Evolutionary conservation across 2,329 filamentous ascomycete genomes (phyloP).

Genomic region (Cadophora luteo-olivacea): DNA sequence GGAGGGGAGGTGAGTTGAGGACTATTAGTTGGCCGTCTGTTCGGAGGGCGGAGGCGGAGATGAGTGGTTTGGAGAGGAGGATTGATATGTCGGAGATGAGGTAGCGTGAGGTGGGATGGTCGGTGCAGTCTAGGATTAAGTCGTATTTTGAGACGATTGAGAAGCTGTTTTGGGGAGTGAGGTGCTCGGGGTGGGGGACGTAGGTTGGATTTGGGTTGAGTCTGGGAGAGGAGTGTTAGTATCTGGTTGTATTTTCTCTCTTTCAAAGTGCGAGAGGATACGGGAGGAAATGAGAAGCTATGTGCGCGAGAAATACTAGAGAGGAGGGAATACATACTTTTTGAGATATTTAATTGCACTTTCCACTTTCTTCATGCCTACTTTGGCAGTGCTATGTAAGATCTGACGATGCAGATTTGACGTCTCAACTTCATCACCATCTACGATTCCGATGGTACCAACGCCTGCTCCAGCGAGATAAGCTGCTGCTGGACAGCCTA

Average conservation of each 20-base stretch:
- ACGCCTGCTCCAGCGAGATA: slow-evolving; percentile 92
- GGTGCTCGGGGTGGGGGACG: slow-evolving; percentile 64
- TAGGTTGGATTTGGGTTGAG: slow-evolving; percentile 77
- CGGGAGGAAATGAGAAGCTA: neutral
- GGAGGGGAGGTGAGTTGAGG: slow-evolving; percentile 78
- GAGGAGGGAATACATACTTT: slow-evolving; percentile 50
- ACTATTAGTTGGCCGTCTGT: slow-evolving; percentile 91
- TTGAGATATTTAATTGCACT: slow-evolving; percentile 70
- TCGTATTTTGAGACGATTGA: slow-evolving; percentile 75
- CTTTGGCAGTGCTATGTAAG: slow-evolving; percentile 72
- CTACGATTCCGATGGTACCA: slow-evolving; percentile 81
- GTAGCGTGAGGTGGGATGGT: slow-evolving; percentile 90
- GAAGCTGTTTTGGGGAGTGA: slow-evolving; percentile 72
- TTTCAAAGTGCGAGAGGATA: neutral
- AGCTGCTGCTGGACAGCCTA: slow-evolving; percentile 91
- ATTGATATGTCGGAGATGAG: slow-evolving; percentile 91
- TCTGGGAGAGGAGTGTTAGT: slow-evolving; percentile 47
- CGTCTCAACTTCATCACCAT: slow-evolving; percentile 85
- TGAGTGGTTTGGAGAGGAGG: slow-evolving; percentile 76
- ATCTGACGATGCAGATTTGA: slow-evolving; percentile 96
- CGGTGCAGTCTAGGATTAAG: slow-evolving; percentile 91
- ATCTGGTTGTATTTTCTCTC: neutral
- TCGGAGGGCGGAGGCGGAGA: slow-evolving; percentile 88
- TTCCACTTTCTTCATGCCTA: slow-evolving; percentile 81
- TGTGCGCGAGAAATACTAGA: neutral